Evolutionary conservation across 768 basidiomycete species (phyloP).

Genomic region (Clitopilus passeckerianus): DNA sequence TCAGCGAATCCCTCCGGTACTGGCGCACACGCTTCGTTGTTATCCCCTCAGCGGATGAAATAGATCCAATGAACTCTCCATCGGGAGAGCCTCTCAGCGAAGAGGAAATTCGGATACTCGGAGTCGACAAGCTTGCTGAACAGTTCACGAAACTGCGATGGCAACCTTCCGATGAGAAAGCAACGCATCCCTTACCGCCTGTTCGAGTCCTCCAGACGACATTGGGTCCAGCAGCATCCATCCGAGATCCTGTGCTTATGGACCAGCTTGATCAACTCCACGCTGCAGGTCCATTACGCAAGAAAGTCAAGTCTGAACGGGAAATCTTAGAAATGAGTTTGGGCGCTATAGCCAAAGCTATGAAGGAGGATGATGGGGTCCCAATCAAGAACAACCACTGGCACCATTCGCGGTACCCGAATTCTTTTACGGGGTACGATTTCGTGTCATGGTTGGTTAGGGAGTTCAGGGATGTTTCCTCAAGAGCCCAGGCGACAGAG

Average conservation of each 20-base stretch:
- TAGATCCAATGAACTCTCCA: slow-evolving; percentile 45
- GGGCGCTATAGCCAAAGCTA: slow-evolving; percentile 66
- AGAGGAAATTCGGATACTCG: slow-evolving; percentile 83
- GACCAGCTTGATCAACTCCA: slow-evolving; percentile 80
- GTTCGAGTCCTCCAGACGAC: slow-evolving; percentile 83
- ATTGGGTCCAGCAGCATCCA: slow-evolving; percentile 72
- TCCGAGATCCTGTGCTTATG: slow-evolving; percentile 76
- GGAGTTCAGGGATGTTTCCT: slow-evolving; percentile 88
- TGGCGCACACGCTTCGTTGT: slow-evolving; percentile 95
- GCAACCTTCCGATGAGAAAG: slow-evolving; percentile 58
- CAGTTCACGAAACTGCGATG: slow-evolving; percentile 83
- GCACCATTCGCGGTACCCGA: slow-evolving; percentile 69
- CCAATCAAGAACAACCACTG: slow-evolving; percentile 83
- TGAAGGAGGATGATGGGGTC: slow-evolving; percentile 82
- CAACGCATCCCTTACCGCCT: slow-evolving; percentile 41
- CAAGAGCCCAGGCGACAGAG: slow-evolving; percentile 73
- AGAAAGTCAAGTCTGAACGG: slow-evolving; percentile 77
- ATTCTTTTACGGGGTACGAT: slow-evolving; percentile 86
- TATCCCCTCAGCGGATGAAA: slow-evolving; percentile 78
- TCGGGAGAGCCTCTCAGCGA: slow-evolving; percentile 76
- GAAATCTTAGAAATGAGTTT: slow-evolving; percentile 69
- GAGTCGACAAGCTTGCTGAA: slow-evolving; percentile 89
- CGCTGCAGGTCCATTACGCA: slow-evolving; percentile 65
- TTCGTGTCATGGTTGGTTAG: slow-evolving; percentile 91
- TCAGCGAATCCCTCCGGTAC: slow-evolving; percentile 80